Evolutionary conservation across 2,329 filamentous ascomycete species (phyloP), one percentile per base, ranked within the genome.

Genomic region (Fusarium palustre): DNA sequence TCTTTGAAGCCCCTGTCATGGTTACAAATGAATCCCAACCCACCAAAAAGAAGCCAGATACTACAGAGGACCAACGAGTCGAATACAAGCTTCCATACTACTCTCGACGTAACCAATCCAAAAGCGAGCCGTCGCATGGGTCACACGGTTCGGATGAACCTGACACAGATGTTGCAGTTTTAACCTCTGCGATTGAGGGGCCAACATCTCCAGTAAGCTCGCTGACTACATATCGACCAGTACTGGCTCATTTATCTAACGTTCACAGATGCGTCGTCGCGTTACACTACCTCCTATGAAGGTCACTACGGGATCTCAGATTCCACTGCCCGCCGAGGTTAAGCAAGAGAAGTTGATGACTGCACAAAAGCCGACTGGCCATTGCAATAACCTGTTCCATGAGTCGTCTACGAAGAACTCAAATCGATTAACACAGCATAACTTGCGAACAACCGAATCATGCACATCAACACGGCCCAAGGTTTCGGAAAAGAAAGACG

Each of bases 51-150:
- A 36, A 60, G 56, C 59, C 55, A 70, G 65, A 56, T 50, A 63
- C 56, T 16, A 72, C 76, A 13, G 53, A 55, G 13, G 31, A 41
- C 47, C 68, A 56, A 13, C 15, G 33, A 48, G 62, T 71, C n/a
- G 62, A 74, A 41, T 75, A 77, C 46, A 79, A 77, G 47, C 67
- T 72, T 20, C 79, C 79, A 13, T 75, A 75, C 30, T 84, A 84
- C 61, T 83, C 80, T 47, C 79, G 82, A n/a, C 79, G 82, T 38
- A 76, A 81, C 24, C 81, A 85, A 62, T 84, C 82, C 47, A 84
- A 81, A 70, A 85, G 83, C 64, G 83, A 85, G 70, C 82, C 82
- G 33, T 75, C 71, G 3, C 73, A 77, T 16, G 54, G 52, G 13
- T 73, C 71, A 2, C 66, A 75, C 42, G 68, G 69, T 10, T 59